Percentiles rank a stretch among this genome's conserved stretches.
Conservation (phyloP, 1,139 yeast species). For the Eremothecium cymbalariae region DNA sequence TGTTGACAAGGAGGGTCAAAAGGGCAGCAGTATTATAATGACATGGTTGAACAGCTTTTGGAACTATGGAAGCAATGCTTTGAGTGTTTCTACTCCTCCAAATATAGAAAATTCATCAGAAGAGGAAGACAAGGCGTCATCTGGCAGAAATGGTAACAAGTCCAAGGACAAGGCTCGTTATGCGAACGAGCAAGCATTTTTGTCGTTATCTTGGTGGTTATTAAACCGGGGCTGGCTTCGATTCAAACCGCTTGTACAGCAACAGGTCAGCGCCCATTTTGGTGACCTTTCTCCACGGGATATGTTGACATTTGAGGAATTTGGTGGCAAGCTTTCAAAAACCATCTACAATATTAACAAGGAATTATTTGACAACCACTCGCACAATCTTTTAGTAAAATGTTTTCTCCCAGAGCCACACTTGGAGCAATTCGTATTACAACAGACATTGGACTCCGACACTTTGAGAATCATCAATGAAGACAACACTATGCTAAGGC, state of each 20-base stretch:
- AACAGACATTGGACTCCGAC: constrained; percentile 35
- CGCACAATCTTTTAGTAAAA: constrained; percentile 11
- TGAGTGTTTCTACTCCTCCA: constrained; percentile 19
- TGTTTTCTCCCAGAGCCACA: constrained; percentile 29
- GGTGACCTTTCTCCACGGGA: constrained; percentile 61
- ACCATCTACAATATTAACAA: constrained; percentile 38
- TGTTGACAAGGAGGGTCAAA: constrained; percentile 26
- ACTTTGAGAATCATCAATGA: constrained; percentile 22
- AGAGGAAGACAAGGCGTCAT: constrained; percentile 30
- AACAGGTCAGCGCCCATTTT: constrained; percentile 54
- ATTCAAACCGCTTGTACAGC: constrained; percentile 47
- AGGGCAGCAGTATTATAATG: neutral
- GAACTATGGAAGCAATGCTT: constrained; percentile 14
- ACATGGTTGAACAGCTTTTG: neutral
- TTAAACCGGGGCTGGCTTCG: constrained; percentile 76
- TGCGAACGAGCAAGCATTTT: constrained; percentile 67
- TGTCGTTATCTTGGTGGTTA: constrained; percentile 91
- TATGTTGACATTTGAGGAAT: constrained; percentile 55
- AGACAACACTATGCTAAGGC: constrained; percentile 25
- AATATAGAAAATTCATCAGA: constrained; percentile 17
- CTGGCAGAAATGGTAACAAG: no score
- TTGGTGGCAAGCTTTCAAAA: constrained; percentile 35
- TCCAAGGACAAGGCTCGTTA: no score
- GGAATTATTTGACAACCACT: constrained; percentile 29
- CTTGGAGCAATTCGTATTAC: constrained; percentile 33